Evolutionary conservation across 768 basidiomycete genomes (phyloP).

Genomic region (Zangia roseola): DNA sequence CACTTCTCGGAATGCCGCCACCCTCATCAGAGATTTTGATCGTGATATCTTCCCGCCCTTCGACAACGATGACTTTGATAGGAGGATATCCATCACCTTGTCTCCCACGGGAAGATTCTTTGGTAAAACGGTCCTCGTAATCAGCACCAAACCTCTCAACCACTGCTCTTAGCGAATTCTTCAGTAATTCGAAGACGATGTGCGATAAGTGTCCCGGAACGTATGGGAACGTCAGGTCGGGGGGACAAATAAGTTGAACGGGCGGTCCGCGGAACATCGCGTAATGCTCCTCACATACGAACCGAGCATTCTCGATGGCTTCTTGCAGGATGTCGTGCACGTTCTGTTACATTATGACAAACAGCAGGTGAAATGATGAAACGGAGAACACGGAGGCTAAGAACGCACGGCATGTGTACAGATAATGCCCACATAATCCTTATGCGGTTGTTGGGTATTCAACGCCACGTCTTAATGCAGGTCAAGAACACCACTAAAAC

Average conservation of each 20-base stretch:
- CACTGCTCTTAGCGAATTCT: constrained; percentile 95
- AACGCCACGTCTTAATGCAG: constrained; percentile 79
- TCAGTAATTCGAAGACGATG: constrained; percentile 95
- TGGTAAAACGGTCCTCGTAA: constrained; percentile 48
- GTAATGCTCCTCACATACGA: constrained; percentile 94
- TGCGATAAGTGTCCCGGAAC: constrained; percentile 96
- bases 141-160: constrained; percentile 90
- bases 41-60: constrained; percentile 97
- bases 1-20: constrained; percentile 80
- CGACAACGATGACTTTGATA: constrained; percentile 68
- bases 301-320: constrained; percentile 95
- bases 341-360: constrained; percentile 49
- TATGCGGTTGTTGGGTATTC: constrained; percentile 87
- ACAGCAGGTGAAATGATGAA: background rate
- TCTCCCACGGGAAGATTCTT: constrained; percentile 7
- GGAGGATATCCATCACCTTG: constrained; percentile 21
- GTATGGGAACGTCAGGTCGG: constrained; percentile 84
- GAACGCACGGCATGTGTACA: constrained; percentile 81
- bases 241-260: constrained; percentile 93
- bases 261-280: constrained; percentile 95
- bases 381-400: background rate
- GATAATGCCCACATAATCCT: constrained; percentile 95
- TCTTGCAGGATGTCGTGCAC: constrained; percentile 98
- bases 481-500: background rate
- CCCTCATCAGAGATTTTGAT: constrained; percentile 99